Conservation (phyloP, 2,329 filamentous ascomycete species). For the Xylaria digitata region DNA sequence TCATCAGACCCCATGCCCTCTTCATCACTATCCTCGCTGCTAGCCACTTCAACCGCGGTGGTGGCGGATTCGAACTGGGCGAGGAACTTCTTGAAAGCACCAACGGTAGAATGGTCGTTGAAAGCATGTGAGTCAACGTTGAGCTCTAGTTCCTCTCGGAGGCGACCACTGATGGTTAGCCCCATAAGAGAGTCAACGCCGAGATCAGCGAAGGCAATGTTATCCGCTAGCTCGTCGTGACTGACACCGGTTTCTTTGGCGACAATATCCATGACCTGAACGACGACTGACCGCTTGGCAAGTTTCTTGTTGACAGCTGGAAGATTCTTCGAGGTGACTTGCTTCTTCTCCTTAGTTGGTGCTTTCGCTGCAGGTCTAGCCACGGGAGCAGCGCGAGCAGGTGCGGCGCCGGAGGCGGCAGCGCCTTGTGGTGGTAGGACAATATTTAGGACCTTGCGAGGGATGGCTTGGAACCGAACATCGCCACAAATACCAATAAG, state of each 20-base stretch:
- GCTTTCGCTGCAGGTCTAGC: slow-evolving; percentile 54
- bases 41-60: slow-evolving; percentile 52
- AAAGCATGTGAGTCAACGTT: slow-evolving; percentile 65
- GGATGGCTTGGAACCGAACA: slow-evolving; percentile 75
- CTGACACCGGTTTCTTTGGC: slow-evolving; percentile 67
- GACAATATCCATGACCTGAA: slow-evolving; percentile 63
- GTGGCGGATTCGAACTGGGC: slow-evolving; percentile 51
- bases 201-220: slow-evolving; percentile 66
- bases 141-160: slow-evolving; percentile 68
- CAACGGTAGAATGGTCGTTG: slow-evolving; percentile 65
- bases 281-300: slow-evolving; percentile 56
- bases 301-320: slow-evolving; percentile 63
- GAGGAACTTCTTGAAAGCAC: slow-evolving; percentile 61
- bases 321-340: slow-evolving; percentile 60
- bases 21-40: slow-evolving; percentile 57
- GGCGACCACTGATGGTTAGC: slow-evolving; percentile 66
- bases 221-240: slow-evolving; percentile 66
- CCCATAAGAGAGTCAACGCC: slow-evolving; percentile 72
- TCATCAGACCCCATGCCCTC: slow-evolving; percentile 62
- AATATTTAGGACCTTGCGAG: slow-evolving; percentile 73
- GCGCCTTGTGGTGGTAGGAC: slow-evolving; percentile 71
- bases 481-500: slow-evolving; percentile 63
- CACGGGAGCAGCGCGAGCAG: slow-evolving; percentile 51
- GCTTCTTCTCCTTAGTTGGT: slow-evolving; percentile 56
- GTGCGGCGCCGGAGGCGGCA: slow-evolving; percentile 53